phyloP scores from a whole-genome alignment of 2,329 filamentous ascomycete genomes.

The Fusarium sp. region DNA sequence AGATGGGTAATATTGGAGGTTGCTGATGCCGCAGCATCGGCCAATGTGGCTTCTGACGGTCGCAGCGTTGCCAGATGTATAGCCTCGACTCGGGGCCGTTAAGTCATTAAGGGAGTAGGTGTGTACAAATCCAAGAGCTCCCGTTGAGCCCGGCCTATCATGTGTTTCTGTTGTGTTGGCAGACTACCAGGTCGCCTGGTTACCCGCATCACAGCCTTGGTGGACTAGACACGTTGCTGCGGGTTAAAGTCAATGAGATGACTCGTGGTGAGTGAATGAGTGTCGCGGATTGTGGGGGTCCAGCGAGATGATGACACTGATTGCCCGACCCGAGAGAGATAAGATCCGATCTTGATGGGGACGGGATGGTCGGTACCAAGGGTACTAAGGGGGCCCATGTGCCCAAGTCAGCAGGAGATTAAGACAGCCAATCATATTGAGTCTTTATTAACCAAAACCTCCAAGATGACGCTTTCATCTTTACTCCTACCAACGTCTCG shows the following conservation, averaged over 20 bases:
- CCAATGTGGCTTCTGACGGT: neutral
- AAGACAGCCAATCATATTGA: conserved; percentile 14
- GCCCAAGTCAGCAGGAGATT: conserved; percentile 35
- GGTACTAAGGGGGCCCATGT: conserved; percentile 14
- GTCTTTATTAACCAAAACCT: neutral
- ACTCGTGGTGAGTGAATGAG: conserved; percentile 11
- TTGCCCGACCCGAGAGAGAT: conserved; percentile 18
- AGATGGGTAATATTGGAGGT: neutral
- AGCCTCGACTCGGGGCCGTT: conserved; percentile 12
- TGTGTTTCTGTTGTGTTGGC: neutral
- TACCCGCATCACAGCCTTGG: conserved; percentile 4
- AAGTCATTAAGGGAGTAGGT: conserved; percentile 26
- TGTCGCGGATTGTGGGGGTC: conserved; percentile 14
- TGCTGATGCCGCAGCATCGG: neutral
- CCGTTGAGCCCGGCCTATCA: conserved; percentile 1
- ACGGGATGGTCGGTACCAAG: conserved; percentile 5
- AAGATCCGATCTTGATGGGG: conserved; percentile 28
- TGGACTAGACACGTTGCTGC: conserved; percentile 1
- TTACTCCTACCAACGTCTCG: no score
- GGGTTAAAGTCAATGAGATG: conserved; percentile 9
- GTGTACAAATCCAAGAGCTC: neutral
- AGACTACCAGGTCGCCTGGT: conserved; percentile 20
- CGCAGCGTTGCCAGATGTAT: conserved; percentile 15
- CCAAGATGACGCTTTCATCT: no score
- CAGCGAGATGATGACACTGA: conserved; percentile 23